phyloP scores from a whole-genome alignment of 108 stramenopile genomes.

The Nannochloropsis granulata region DNA sequence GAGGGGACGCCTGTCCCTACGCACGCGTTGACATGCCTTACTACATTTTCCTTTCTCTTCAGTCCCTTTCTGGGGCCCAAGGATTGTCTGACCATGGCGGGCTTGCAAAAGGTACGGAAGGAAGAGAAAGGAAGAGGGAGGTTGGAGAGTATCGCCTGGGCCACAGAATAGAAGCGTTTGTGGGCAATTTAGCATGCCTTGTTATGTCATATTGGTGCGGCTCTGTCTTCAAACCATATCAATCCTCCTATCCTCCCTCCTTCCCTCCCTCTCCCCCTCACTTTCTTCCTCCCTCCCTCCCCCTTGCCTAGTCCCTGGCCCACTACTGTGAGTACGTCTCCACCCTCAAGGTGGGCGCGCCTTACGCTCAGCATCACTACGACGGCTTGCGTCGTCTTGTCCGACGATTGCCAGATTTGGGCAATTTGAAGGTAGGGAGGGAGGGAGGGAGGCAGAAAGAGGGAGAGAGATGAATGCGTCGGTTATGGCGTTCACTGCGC shows the following conservation, averaged over 20 bases:
- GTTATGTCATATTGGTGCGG: background rate
- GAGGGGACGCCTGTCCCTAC: too few relatives aligned
- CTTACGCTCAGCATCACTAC: background rate
- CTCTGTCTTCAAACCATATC: background rate
- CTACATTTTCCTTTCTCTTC: too few relatives aligned
- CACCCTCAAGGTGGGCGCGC: background rate
- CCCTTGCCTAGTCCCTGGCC: background rate
- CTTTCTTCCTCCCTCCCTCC: background rate
- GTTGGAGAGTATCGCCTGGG: too few relatives aligned
- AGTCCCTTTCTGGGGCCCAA: too few relatives aligned
- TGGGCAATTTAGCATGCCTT: too few relatives aligned
- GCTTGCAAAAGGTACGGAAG: too few relatives aligned
- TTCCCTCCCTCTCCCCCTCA: background rate
- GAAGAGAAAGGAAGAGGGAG: too few relatives aligned
- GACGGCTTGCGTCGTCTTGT: background rate
- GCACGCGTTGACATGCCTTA: too few relatives aligned
- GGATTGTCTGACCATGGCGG: too few relatives aligned
- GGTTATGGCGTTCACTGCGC: too few relatives aligned
- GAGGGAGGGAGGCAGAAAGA: background rate
- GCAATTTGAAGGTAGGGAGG: background rate
- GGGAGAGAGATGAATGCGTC: background rate
- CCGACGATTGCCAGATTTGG: background rate
- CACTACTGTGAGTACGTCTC: background rate
- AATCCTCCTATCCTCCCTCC: background rate
- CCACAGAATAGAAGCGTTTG: too few relatives aligned